These are phyloP conservation scores for Astragalus glycyphyllos DNA, from an alignment of 306 rosid species.

Conservation along the genomic window DNA sequence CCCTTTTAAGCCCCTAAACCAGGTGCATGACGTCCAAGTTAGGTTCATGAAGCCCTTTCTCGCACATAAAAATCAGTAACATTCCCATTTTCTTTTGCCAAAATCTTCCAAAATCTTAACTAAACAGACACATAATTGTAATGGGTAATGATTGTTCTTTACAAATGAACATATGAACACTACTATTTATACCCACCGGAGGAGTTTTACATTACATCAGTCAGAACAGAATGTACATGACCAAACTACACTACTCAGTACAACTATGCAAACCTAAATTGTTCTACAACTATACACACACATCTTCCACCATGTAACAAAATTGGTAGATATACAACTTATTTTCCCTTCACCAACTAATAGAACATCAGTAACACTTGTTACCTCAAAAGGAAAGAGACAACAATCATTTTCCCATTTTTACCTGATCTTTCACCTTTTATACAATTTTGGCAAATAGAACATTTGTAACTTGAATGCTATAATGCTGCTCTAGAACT, in stretches of 20 bases:
- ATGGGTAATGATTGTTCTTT: background rate
- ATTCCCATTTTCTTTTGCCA: too few relatives aligned
- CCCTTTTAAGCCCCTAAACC: too few relatives aligned
- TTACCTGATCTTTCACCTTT: conserved; percentile 35
- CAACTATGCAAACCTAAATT: conserved; percentile 49
- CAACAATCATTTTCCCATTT: conserved; percentile 38
- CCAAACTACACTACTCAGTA: conserved; percentile 51
- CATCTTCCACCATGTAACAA: conserved; percentile 49
- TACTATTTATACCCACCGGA: conserved; percentile 46
- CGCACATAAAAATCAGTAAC: too few relatives aligned
- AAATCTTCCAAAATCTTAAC: too few relatives aligned
- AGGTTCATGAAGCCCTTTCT: too few relatives aligned
- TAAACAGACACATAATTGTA: too few relatives aligned
- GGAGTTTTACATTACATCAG: conserved; percentile 43
- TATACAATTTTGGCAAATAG: conserved; percentile 35
- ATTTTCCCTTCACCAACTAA: conserved; percentile 46
- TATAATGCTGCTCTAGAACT: conserved; percentile 55
- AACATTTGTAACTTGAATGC: conserved; percentile 35
- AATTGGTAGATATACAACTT: conserved; percentile 58
- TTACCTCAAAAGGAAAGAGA: conserved; percentile 33
- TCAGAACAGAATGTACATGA: conserved; percentile 55
- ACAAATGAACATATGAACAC: conserved; percentile 49
- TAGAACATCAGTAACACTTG: conserved; percentile 22
- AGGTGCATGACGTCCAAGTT: too few relatives aligned
- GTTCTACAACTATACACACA: conserved; percentile 67